phyloP scores from a whole-genome alignment of 1,284 basidiomycete genomes.

The Anthracocystis setariae region DNA sequence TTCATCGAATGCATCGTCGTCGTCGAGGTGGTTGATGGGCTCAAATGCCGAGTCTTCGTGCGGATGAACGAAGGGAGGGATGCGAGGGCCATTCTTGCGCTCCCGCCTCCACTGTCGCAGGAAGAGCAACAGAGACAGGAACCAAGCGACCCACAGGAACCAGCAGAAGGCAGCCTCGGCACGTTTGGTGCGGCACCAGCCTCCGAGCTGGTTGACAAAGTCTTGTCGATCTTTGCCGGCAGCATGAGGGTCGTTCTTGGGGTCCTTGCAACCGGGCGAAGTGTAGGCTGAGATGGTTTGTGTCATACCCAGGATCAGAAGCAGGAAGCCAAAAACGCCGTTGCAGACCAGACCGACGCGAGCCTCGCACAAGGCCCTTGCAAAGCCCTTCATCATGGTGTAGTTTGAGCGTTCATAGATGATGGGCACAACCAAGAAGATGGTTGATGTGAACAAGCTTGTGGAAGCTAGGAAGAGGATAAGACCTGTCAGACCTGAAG shows the following conservation, averaged over 20 bases:
- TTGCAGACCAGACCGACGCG: conserved; percentile 58
- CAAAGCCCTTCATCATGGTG: conserved; percentile 39
- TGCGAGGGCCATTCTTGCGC: conserved; percentile 63
- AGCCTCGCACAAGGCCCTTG: conserved; percentile 51
- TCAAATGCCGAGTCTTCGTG: conserved; percentile 59
- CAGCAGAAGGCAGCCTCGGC: conserved; percentile 60
- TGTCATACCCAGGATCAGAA: conserved; percentile 51
- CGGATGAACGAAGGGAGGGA: conserved; percentile 60
- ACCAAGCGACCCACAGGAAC: conserved; percentile 55
- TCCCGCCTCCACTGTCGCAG: conserved; percentile 55
- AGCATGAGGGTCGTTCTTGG: conserved; percentile 55
- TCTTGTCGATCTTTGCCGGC: conserved; percentile 43
- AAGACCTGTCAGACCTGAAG: conserved; percentile 59
- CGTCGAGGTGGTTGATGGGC: conserved; percentile 53
- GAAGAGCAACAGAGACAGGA: conserved; percentile 54
- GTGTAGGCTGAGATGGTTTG: conserved; percentile 61
- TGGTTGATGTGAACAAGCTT: conserved; percentile 39
- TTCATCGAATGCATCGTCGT: conserved; percentile 41
- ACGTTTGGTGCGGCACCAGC: conserved; percentile 60
- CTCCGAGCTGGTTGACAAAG: conserved; percentile 48
- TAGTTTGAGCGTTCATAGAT: conserved; percentile 48
- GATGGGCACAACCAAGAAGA: conserved; percentile 54
- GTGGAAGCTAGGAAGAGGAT: conserved; percentile 48
- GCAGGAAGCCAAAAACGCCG: conserved; percentile 46
- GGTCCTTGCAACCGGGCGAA: conserved; percentile 58